Percentiles rank a stretch among this genome's conserved stretches.
These are phyloP conservation scores for Polysphondylium violaceum DNA, from an alignment of 78 protist species.

Conservation along the genomic window DNA sequence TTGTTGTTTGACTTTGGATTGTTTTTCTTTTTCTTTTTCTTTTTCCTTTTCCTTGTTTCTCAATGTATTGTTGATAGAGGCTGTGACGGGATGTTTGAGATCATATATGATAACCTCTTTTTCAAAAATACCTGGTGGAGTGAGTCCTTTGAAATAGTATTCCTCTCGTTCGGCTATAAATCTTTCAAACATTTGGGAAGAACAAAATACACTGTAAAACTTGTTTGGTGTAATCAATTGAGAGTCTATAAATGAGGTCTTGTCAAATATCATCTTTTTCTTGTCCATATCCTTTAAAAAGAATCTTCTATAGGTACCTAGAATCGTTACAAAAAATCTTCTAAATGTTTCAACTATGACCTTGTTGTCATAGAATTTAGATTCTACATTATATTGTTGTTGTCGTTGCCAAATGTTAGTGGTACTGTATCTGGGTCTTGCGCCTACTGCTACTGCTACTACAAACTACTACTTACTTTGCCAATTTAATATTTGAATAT, in stretches of 20 bases:
- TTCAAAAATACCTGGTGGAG: conserved; percentile 76
- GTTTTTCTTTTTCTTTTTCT: conserved; percentile 56
- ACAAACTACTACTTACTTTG: conserved; percentile 57
- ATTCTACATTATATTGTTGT: background rate
- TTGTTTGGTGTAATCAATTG: conserved; percentile 66
- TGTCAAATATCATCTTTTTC: conserved; percentile 71
- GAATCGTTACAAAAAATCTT: conserved; percentile 51
- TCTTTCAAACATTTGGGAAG: conserved; percentile 80
- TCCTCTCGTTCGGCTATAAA: conserved; percentile 78
- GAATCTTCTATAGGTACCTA: conserved; percentile 78
- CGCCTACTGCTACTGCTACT: background rate
- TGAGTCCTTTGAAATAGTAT: conserved; percentile 61
- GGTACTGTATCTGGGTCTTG: too few relatives aligned
- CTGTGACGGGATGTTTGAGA: conserved; percentile 61
- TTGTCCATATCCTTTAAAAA: conserved; percentile 73
- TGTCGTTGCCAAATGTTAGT: too few relatives aligned
- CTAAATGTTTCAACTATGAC: conserved; percentile 73
- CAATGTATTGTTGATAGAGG: conserved; percentile 50
- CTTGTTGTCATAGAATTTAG: conserved; percentile 51
- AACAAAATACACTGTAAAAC: conserved; percentile 64
- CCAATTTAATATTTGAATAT: conserved; percentile 46
- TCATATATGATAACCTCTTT: conserved; percentile 60
- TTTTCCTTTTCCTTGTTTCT: conserved; percentile 67
- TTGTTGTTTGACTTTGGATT: background rate
- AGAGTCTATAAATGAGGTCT: conserved; percentile 68